Base-by-base conservation (phyloP, 208 protist species). In the Leishmania braziliensis region DNA sequence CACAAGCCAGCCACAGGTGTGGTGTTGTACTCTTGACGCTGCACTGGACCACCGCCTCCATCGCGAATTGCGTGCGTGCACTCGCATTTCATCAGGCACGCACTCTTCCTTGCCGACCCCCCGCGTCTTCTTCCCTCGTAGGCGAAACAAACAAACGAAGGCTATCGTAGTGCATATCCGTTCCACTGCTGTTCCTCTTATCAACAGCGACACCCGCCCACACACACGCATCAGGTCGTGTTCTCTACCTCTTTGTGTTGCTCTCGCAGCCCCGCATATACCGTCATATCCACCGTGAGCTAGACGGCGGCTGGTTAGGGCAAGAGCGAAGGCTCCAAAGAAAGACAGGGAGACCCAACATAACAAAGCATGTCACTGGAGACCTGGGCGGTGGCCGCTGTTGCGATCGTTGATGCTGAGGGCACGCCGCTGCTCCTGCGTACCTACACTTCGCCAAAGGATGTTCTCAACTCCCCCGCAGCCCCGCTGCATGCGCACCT, bases 351-450 rank as follows among this genome's bases (percentile, higher is more conserved):
- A 48, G 29, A 12, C 33, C 29, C 14, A 71, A 39, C 33, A 75
- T 12, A 72, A 6, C 39, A 56, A 18, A 16, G 26, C 51, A 75
- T 84, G 84, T 66, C 68, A 23, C 73, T 90, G 29, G 91, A 93
- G 56, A 88, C 68, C 18, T 97, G 94, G 92, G 91, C 92, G 14
- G 89, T 97, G 33, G 90, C 92, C 20, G 94, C 91, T 20, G 53
- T 97, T 10, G 92, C 91, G 10, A 80, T 97, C 39, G 87, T 95
- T 58, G 90, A 92, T 54, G 69, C 78, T 33, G 84, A 86, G 58
- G 88, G 86, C 36, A 88, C 76, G 18, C 93, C 92, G 48, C 87
- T 95, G 14, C 84, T 97, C 18, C 85, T 95, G 51, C 90, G 90
- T 70, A 91, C 89, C 50, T 96, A 91, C 82, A 91, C 83, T 16